These are phyloP conservation scores for Pyricularia sp. DNA, from an alignment of 2,329 filamentous ascomycete species.

Conservation along the genomic window DNA sequence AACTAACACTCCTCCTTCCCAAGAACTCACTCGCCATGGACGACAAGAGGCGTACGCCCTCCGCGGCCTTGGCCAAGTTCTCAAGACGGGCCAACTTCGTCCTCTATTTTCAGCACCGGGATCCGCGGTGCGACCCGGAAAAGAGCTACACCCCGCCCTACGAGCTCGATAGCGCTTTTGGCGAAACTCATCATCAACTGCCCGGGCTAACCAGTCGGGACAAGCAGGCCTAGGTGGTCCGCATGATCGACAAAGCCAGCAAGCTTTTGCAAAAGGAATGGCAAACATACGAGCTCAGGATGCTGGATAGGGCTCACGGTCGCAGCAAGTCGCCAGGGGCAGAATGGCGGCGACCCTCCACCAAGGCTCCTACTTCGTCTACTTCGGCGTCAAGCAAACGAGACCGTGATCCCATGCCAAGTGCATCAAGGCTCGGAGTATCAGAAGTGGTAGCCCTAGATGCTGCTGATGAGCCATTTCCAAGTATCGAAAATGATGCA, in stretches of 20 bases:
- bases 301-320: neutral
- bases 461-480: neutral
- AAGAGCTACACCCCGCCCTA: neutral
- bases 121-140: neutral
- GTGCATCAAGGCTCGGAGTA: neutral
- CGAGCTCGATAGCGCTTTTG: neutral
- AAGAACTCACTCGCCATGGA: constrained; percentile 14
- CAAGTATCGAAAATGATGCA: neutral
- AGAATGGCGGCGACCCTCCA: neutral
- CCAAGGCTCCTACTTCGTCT: neutral
- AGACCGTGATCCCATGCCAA: neutral
- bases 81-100: constrained; percentile 8
- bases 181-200: constrained; percentile 1
- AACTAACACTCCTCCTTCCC: constrained; percentile 10
- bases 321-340: neutral
- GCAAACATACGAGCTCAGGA: neutral
- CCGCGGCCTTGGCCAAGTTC: constrained; percentile 8
- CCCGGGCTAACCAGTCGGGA: constrained; percentile 3
- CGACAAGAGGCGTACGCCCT: constrained; percentile 9
- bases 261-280: neutral
- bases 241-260: neutral
- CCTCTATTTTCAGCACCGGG: neutral
- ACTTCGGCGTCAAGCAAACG: neutral
- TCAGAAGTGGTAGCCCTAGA: neutral
- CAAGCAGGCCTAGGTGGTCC: constrained; percentile 5